Evolutionary conservation across 371 early-diverging fungal species (phyloP), one percentile per base, ranked within the genome.

Genomic region (Syncephalastrum contaminatum): DNA sequence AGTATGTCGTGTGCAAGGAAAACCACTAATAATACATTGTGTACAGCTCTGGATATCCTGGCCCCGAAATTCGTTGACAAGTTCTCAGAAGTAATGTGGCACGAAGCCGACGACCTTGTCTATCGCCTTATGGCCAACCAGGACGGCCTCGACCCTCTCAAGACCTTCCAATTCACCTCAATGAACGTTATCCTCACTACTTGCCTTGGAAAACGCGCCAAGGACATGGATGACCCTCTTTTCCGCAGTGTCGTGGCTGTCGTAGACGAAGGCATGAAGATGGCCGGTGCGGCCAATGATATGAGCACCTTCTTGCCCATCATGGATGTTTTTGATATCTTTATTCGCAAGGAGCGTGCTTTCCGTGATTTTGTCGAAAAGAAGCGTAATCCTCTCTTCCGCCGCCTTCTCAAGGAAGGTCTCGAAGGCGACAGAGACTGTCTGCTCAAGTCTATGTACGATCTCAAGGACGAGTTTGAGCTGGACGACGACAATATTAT

Each of bases 31-130:
- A 30, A 6, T 8, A 30, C 2, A 30, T 41, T 48, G 48, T 15
- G n/a, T 44, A 36, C 20, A 60, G 62, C 27, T 1, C 27, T 53
- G 36, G 27, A 58, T 10, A 43, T 63, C 12, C 19, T 63, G 15
- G 48, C 58, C 2, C 54, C 63, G 24, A 57, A 58, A 24, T 41
- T 48, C 30, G 49, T 63, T n/a, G 52, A 25, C 18, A 13, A 42
- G 0, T 58, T 53, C 12, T 27, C 41, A 3, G 54, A 53, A 13
- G 30, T 49, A 12, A 53, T 47, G 16, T 36, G 58, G 22, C 8
- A 45, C 19, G 63, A 63, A 51, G 58, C 54, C 20, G 51, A 54
- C 10, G 19, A 45, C 12, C 43, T 63, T n/a, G 21, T 63, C 3
- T 53, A 43, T n/a, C 44, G 42, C 16, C 36, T 63, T 12, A 14